Percentiles rank a stretch among this genome's conserved stretches.
Evolutionary conservation across 306 rosid species (phyloP).

Genomic region (Corylus americana): DNA sequence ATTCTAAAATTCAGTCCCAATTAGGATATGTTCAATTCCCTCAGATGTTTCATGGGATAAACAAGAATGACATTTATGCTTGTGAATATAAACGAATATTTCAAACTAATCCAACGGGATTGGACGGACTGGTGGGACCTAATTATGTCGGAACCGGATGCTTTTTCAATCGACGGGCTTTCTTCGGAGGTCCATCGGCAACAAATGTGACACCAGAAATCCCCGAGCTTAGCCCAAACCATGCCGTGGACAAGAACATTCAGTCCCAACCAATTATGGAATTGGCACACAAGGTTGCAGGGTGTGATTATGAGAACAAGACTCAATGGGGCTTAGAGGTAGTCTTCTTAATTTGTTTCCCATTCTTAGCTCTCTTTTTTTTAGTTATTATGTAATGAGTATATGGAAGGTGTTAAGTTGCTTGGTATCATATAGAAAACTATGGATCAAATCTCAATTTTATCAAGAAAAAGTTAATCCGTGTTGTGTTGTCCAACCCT

Average conservation of each 20-base stretch:
- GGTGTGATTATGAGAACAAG: conserved; percentile 33
- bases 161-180: conserved; percentile 35
- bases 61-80: conserved; percentile 33
- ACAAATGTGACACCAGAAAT: conserved; percentile 19
- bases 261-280: conserved; percentile 12
- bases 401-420: too few relatives aligned
- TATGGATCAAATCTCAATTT: too few relatives aligned
- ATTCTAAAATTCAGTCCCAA: conserved; percentile 9
- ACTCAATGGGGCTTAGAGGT: conserved; percentile 55
- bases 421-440: too few relatives aligned
- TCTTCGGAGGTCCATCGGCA: conserved; percentile 41
- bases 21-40: conserved; percentile 43
- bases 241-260: conserved; percentile 32
- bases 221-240: conserved; percentile 19
- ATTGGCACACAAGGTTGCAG: conserved; percentile 33
- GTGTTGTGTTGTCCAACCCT: too few relatives aligned
- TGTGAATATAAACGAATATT: conserved; percentile 18
- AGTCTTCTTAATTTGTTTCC: background rate
- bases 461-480: too few relatives aligned
- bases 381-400: too few relatives aligned
- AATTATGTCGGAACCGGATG: conserved; percentile 38
- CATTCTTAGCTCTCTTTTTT: too few relatives aligned
- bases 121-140: conserved; percentile 43
- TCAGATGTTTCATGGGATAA: conserved; percentile 36
- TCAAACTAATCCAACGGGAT: conserved; percentile 13